phyloP scores from a whole-genome alignment of 441 rosid genomes.

The Gossypium gossypioides region DNA sequence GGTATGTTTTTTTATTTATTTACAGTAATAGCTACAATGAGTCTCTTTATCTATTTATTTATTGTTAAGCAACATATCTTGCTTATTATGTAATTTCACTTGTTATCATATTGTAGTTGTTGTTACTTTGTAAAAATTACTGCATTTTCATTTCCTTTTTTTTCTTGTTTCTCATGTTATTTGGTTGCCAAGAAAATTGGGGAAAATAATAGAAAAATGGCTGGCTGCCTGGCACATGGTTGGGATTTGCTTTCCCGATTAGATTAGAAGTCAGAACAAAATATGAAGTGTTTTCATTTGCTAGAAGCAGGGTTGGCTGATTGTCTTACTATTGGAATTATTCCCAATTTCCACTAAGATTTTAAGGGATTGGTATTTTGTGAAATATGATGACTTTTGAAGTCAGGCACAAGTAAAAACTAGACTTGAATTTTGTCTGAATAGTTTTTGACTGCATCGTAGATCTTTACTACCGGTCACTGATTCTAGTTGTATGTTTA shows the following conservation, averaged over 20 bases:
- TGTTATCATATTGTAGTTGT: neutral
- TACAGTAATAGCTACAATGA: conserved; percentile 7
- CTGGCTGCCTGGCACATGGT: neutral
- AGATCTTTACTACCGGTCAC: neutral
- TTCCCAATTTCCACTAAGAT: neutral
- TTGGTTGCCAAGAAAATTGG: conserved; percentile 1
- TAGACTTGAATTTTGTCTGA: neutral
- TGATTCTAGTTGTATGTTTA: neutral
- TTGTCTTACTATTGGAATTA: neutral
- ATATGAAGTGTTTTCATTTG: neutral
- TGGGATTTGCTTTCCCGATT: neutral
- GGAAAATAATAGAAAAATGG: neutral
- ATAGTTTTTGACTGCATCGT: neutral
- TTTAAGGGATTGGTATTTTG: neutral
- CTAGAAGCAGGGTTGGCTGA: neutral
- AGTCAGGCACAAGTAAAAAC: neutral
- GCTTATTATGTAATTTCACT: neutral
- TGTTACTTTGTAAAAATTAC: neutral
- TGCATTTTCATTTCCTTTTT: neutral
- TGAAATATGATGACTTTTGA: neutral
- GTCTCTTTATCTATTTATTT: neutral
- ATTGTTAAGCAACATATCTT: neutral
- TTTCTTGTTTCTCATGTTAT: neutral
- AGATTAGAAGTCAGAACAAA: neutral
- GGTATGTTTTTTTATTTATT: conserved; percentile 11